A percentile compares a stretch with the other conserved stretches of the same genome.
Conservation (phyloP, 1,284 basidiomycete species). For the Ustilago crameri region DNA sequence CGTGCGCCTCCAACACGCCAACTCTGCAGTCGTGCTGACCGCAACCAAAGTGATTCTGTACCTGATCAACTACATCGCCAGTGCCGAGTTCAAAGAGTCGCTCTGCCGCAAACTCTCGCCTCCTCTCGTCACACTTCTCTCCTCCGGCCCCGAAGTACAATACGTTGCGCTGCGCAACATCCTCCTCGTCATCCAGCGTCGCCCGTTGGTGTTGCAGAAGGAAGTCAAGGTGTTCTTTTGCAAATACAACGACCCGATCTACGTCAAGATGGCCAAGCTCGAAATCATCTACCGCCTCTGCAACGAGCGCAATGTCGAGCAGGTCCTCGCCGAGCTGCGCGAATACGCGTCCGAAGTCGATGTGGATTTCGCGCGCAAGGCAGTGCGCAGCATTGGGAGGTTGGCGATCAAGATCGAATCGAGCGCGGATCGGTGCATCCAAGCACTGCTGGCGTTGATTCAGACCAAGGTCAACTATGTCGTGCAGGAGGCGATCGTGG, state of each 20-base stretch:
- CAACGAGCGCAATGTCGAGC: conserved; percentile 86
- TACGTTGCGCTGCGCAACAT: conserved; percentile 98
- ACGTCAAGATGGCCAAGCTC: conserved; percentile 97
- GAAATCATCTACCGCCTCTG: conserved; percentile 98
- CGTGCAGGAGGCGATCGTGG: conserved; percentile 95
- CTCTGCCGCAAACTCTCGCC: conserved; percentile 98
- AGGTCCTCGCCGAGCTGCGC: conserved; percentile 91
- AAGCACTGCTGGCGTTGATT: conserved; percentile 85
- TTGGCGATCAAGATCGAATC: conserved; percentile 95
- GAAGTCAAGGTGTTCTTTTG: conserved; percentile 99
- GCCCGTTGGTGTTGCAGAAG: conserved; percentile 90
- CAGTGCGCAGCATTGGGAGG: conserved; percentile 94
- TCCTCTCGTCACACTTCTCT: conserved; percentile 75
- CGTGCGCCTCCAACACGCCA: conserved; percentile 88
- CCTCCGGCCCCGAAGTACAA: conserved; percentile 97
- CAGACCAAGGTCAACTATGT: conserved; percentile 96
- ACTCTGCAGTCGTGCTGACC: conserved; percentile 92
- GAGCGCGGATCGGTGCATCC: conserved; percentile 89
- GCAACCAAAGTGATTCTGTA: conserved; percentile 95
- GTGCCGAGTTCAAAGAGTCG: conserved; percentile 82
- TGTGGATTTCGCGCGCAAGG: conserved; percentile 96
- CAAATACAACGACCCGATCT: conserved; percentile 99
- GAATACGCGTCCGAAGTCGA: conserved; percentile 99
- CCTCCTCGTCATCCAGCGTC: conserved; percentile 91
- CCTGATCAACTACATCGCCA: conserved; percentile 99